Percentiles rank a stretch among this genome's conserved stretches.
These are phyloP conservation scores for Dimargaris xerosporica DNA, from an alignment of 192 early-diverging fungal genomes.

Conservation along the genomic window DNA sequence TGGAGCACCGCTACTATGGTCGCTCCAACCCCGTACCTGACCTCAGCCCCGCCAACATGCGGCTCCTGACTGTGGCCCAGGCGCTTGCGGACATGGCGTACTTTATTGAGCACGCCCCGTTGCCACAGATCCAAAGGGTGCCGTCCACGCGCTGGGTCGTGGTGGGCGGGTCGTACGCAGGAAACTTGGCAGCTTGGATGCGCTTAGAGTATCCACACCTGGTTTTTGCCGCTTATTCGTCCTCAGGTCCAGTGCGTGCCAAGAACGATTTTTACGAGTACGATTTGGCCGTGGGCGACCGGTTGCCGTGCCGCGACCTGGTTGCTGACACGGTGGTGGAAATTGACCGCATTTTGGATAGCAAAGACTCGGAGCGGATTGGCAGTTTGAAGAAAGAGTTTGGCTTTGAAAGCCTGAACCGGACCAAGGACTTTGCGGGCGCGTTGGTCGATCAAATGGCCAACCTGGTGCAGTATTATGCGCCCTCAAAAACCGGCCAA, in stretches of 20 bases:
- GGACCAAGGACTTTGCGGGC: conserved; percentile 29
- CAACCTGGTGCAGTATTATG: conserved; percentile 23
- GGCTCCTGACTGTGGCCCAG: conserved; percentile 27
- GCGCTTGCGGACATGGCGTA: conserved; percentile 29
- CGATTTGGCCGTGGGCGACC: conserved; percentile 31
- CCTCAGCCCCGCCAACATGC: conserved; percentile 28
- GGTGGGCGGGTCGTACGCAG: conserved; percentile 64
- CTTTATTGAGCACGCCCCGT: conserved; percentile 25
- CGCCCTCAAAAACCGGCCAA: conserved; percentile 20
- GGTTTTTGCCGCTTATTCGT: conserved; percentile 54
- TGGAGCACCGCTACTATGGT: conserved; percentile 60
- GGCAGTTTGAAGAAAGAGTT: conserved; percentile 22
- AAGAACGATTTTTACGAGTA: conserved; percentile 49
- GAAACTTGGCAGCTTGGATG: conserved; percentile 63
- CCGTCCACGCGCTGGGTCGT: conserved; percentile 42
- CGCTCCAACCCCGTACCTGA: conserved; percentile 33
- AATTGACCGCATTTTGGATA: conserved; percentile 27
- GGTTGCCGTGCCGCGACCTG: conserved; percentile 23
- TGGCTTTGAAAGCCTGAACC: conserved; percentile 22
- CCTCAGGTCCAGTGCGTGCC: conserved; percentile 57
- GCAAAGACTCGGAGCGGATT: conserved; percentile 18
- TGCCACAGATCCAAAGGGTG: background rate
- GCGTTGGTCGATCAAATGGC: conserved; percentile 28
- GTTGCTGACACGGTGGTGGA: conserved; percentile 27
- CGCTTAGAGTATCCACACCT: conserved; percentile 45